Percentiles rank a stretch among this genome's conserved stretches.
These are phyloP conservation scores for Odontarrhena argentea DNA, from an alignment of 345 rosid genomes.

Conservation along the genomic window DNA sequence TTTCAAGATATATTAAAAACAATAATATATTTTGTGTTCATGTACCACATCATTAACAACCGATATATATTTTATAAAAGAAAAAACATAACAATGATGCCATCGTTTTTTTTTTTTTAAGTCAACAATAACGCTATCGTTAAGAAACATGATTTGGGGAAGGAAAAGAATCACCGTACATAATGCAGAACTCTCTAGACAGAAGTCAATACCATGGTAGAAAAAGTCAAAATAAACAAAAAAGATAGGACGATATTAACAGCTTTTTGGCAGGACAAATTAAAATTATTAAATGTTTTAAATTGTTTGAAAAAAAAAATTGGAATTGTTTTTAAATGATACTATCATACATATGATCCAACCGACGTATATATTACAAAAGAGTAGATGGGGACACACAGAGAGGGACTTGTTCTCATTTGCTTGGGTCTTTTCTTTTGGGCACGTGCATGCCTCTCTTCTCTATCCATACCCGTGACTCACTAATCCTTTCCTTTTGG, in stretches of 20 bases:
- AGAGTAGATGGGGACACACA: constrained; percentile 33
- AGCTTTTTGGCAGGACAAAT: constrained; percentile 21
- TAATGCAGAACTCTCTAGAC: neutral
- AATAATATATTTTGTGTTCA: too few species aligned
- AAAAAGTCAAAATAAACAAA: constrained; percentile 24
- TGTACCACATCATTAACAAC: too few species aligned
- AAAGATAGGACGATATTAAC: constrained; percentile 21
- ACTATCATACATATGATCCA: neutral
- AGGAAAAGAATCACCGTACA: neutral
- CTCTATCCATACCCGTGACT: constrained; percentile 41
- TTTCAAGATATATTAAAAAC: too few species aligned
- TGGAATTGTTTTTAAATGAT: constrained; percentile 1
- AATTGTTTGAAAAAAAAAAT: constrained; percentile 5
- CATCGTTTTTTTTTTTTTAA: too few species aligned
- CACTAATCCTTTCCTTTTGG: neutral
- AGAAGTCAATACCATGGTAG: constrained; percentile 15
- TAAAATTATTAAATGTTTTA: neutral
- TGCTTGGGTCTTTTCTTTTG: constrained; percentile 34
- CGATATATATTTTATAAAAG: too few species aligned
- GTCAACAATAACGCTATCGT: too few species aligned
- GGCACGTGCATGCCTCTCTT: constrained; percentile 31
- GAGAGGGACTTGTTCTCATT: constrained; percentile 34
- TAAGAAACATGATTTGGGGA: neutral
- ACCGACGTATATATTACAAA: constrained; percentile 28
- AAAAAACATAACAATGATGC: too few species aligned